These are phyloP conservation scores for Mycena sp. DNA, from an alignment of 1,284 basidiomycete species.

Conservation along the genomic window DNA sequence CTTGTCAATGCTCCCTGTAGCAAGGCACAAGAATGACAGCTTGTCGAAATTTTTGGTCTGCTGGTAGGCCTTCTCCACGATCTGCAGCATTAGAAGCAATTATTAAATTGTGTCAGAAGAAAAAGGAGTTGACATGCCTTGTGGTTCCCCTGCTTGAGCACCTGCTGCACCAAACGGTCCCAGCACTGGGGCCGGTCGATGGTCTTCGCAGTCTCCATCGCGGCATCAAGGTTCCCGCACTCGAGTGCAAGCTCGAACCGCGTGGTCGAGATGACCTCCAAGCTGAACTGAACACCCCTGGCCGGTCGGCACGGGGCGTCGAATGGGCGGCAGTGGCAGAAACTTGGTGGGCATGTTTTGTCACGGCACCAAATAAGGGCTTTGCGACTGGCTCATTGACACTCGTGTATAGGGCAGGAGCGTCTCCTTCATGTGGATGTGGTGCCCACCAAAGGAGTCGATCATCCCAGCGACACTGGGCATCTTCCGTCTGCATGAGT, in stretches of 20 bases:
- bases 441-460: no score
- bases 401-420: no score
- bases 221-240: constrained; percentile 97
- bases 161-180: constrained; percentile 93
- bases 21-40: constrained; percentile 96
- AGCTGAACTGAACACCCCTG: no score
- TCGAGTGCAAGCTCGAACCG: constrained; percentile 98
- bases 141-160: constrained; percentile 97
- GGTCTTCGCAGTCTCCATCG: constrained; percentile 91
- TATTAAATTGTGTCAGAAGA: neutral
- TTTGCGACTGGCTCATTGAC: no score
- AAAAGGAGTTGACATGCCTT: constrained; percentile 66
- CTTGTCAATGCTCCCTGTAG: constrained; percentile 94
- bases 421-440: no score
- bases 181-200: constrained; percentile 94
- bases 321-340: no score
- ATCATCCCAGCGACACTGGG: no score
- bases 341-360: no score
- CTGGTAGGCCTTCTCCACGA: constrained; percentile 98
- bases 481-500: no score
- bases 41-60: constrained; percentile 98
- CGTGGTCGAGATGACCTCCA: no score
- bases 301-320: no score
- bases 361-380: no score
- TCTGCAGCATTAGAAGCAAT: constrained; percentile 54